Evolutionary conservation across 495 filamentous ascomycete species (phyloP), one percentile per base, ranked within the genome.

Genomic region (Trypethelium eluteriae): DNA sequence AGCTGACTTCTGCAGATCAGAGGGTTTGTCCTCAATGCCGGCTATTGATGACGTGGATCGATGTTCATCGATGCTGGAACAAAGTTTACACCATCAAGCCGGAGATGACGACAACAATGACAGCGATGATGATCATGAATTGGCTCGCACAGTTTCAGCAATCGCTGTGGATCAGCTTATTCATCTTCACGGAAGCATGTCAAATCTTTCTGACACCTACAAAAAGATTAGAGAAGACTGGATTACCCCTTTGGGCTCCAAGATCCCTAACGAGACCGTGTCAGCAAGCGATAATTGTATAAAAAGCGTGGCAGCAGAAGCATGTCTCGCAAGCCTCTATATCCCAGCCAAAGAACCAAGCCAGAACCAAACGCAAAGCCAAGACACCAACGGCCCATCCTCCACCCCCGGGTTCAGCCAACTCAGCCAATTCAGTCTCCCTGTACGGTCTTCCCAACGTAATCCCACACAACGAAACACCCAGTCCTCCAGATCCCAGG

Each of bases 231-330:
- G 72, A 1, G 39, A 68, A 18, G 62, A 63, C 39, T 75, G 64
- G 64, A 66, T 75, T 12, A 62, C 65, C 39, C 66, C 71, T 2
- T 61, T 75, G 46, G 68, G 71, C 7, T 9, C 53, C 0, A 67
- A 62, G 7, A 67, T 70, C 4, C 67, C 71, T 12, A 39, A 7
- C 10, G 57, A 66, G 6, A 39, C 68, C 47, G 67, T 71, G 6
- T 59, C 66, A 25, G 36, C 9, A 4, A 69, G 68, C 50, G 71
- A 73, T 56, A 62, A 39, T 2, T 39, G 70, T 10, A 65, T 65
- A n/a, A 70, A 68, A 18, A 64, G 64, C 16, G 66, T 75, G 1
- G 69, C 73, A 53, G 67, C 71, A 7, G 71, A 75, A 36, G 34
- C 69, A n/a, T 59, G 68, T 7, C 62, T 74, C 32, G 68, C 72